Evolutionary conservation across 140 eudicot species (phyloP).

Genomic region (Cichorium intybus): DNA sequence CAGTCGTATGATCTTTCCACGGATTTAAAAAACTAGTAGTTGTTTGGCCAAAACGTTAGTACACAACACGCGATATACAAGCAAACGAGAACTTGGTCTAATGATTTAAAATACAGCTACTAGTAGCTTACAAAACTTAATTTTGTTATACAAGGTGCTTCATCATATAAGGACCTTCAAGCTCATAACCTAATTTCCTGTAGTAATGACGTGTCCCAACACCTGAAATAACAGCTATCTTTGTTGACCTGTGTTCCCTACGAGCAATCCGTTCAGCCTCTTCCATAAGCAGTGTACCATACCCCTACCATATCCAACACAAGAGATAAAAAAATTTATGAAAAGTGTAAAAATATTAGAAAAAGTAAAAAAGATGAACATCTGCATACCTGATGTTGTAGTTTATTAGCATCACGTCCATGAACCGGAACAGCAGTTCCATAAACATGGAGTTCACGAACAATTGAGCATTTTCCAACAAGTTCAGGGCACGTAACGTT

Average conservation of each 20-base stretch:
- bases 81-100: not conserved
- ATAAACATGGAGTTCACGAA: conserved; percentile 97
- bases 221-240: conserved; percentile 91
- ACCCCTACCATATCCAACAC: conserved; percentile 48
- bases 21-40: too few relatives aligned
- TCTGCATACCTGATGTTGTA: conserved; percentile 80
- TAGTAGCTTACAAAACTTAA: conserved; percentile 22
- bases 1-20: too few relatives aligned
- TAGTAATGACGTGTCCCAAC: conserved; percentile 97
- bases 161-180: conserved; percentile 97
- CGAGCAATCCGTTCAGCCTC: conserved; percentile 91
- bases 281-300: conserved; percentile 95
- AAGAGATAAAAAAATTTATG: not conserved
- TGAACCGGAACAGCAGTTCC: conserved; percentile 99
- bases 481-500: conserved; percentile 95
- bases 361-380: not conserved
- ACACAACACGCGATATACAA: conserved; percentile 28
- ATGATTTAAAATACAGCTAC: not conserved
- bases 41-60: too few relatives aligned
- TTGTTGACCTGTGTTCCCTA: conserved; percentile 82
- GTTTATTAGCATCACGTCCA: conserved; percentile 92
- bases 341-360: not conserved
- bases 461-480: conserved; percentile 83
- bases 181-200: conserved; percentile 92
- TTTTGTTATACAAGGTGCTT: conserved; percentile 45